These are phyloP conservation scores for Dovyalis caffra DNA, from an alignment of 345 rosid species.

Conservation along the genomic window DNA sequence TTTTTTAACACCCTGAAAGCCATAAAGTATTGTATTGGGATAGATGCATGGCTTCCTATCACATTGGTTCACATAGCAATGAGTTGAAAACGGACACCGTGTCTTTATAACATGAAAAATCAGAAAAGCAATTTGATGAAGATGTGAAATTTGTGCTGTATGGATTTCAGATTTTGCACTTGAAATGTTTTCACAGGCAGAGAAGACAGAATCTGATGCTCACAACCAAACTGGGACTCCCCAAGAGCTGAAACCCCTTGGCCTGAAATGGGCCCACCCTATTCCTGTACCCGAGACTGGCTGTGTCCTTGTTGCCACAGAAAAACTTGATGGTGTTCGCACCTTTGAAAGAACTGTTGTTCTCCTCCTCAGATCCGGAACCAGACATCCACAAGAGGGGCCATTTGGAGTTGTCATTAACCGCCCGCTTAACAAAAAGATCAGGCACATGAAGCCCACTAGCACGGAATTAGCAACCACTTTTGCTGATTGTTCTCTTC, in stretches of 20 bases:
- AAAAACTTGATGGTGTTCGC: constrained; percentile 81
- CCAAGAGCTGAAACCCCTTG: constrained; percentile 50
- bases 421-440: constrained; percentile 76
- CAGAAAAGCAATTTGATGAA: not conserved
- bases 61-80: not conserved
- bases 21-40: not conserved
- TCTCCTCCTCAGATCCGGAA: constrained; percentile 86
- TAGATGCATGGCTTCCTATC: not conserved
- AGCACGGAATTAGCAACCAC: constrained; percentile 71
- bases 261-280: constrained; percentile 91
- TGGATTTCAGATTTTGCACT: not conserved
- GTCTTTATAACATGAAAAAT: not conserved
- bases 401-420: constrained; percentile 88
- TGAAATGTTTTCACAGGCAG: constrained; percentile 39
- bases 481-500: constrained; percentile 75
- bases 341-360: constrained; percentile 85
- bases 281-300: constrained; percentile 88
- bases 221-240: constrained; percentile 40
- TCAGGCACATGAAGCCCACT: constrained; percentile 76
- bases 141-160: not conserved
- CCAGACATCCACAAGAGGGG: constrained; percentile 82
- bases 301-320: constrained; percentile 91
- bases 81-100: not conserved
- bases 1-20: not conserved
- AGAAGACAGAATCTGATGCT: constrained; percentile 52